phyloP scores from a whole-genome alignment of 2,329 filamentous ascomycete genomes.

The Colletotrichum echinochloae region DNA sequence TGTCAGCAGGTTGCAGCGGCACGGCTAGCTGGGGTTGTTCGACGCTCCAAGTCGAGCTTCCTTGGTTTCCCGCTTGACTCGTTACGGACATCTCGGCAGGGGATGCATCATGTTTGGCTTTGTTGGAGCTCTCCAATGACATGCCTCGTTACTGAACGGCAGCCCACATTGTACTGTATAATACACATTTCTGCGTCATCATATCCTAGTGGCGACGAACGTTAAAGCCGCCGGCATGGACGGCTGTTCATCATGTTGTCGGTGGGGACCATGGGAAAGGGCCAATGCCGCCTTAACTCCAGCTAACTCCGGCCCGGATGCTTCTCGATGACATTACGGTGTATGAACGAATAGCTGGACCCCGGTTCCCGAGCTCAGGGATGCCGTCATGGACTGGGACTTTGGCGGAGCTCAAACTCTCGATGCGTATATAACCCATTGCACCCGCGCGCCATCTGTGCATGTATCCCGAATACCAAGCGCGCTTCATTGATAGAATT shows the following conservation, averaged over 20 bases:
- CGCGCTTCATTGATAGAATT: background rate
- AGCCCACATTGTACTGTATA: conserved; percentile 9
- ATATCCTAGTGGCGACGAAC: background rate
- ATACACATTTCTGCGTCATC: conserved; percentile 29
- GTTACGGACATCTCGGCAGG: background rate
- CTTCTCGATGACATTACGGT: conserved; percentile 32
- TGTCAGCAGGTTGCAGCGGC: conserved; percentile 29
- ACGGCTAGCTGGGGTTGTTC: background rate
- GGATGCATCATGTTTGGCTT: too few relatives aligned
- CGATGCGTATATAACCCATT: conserved; percentile 14
- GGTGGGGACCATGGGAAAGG: background rate
- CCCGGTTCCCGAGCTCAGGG: conserved; percentile 6
- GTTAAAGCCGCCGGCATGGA: conserved; percentile 13
- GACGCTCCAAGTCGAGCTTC: too few relatives aligned
- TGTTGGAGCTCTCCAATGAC: conserved; percentile 15
- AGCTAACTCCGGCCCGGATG: conserved; percentile 26
- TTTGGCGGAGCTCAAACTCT: background rate
- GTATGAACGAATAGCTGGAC: conserved; percentile 3
- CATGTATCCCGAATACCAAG: background rate
- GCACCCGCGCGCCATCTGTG: background rate
- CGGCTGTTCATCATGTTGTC: conserved; percentile 10
- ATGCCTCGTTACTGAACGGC: background rate
- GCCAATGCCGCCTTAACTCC: conserved; percentile 33
- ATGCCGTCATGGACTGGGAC: conserved; percentile 34
- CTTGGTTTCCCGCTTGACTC: conserved; percentile 21